Conservation (phyloP, 176 grass and related monocot genomes). For the Elaeis guineensis region DNA sequence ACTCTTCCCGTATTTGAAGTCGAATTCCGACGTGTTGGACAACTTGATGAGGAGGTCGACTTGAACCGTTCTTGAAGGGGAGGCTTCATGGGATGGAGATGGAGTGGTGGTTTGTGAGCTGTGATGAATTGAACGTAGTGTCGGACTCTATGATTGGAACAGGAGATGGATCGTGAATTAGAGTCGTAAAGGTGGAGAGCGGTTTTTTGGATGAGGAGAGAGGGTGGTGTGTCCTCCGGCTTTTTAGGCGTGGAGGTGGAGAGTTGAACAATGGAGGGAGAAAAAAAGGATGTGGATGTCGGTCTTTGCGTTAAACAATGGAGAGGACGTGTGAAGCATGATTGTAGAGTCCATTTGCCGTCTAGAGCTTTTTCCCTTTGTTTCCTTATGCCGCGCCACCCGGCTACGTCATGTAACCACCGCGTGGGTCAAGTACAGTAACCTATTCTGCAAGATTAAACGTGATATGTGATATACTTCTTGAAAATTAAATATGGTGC, state of each 20-base stretch:
- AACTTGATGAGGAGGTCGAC: constrained; percentile 59
- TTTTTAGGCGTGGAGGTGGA: constrained; percentile 4
- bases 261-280: neutral
- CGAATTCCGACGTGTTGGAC: constrained; percentile 53
- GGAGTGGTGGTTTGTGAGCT: neutral
- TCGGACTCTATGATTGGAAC: neutral
- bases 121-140: too few relatives aligned
- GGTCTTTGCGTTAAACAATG: neutral
- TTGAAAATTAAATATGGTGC: too few relatives aligned
- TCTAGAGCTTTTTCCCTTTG: too few relatives aligned
- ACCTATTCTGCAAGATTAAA: too few relatives aligned
- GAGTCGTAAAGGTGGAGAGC: constrained; percentile 3
- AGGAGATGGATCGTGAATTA: constrained; percentile 12
- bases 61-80: constrained; percentile 20
- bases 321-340: too few relatives aligned
- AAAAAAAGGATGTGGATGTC: constrained; percentile 16
- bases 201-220: neutral
- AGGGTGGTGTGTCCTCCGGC: constrained; percentile 1
- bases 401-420: too few relatives aligned
- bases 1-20: constrained; percentile 46
- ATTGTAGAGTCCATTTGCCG: too few relatives aligned
- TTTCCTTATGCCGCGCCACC: too few relatives aligned
- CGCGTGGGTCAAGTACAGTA: too few relatives aligned
- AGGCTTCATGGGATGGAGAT: constrained; percentile 18
- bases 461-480: too few relatives aligned